A percentile compares a stretch with the other conserved stretches of the same genome.
These are phyloP conservation scores for Tuber umbilicatum DNA, from an alignment of 495 filamentous ascomycete genomes.

Conservation along the genomic window DNA sequence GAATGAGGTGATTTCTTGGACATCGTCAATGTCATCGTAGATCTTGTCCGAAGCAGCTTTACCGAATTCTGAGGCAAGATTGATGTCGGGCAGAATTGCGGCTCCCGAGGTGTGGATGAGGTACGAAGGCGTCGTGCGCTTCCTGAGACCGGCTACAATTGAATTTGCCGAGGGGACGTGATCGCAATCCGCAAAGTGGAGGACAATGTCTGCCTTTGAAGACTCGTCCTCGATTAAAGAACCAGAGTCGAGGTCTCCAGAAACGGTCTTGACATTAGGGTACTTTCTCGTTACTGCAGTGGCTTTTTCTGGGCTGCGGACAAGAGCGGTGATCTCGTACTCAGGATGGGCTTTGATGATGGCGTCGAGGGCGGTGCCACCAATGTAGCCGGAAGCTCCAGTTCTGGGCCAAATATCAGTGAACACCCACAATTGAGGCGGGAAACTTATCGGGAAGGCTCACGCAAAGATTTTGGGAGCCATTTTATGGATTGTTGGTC, in stretches of 20 bases:
- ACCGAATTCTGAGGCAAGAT: conserved; percentile 46
- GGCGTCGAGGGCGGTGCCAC: conserved; percentile 47
- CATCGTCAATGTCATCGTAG: conserved; percentile 56
- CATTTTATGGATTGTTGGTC: conserved; percentile 22
- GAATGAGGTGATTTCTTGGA: conserved; percentile 49
- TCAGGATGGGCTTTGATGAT: conserved; percentile 46
- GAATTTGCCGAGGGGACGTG: conserved; percentile 49
- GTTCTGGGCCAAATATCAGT: conserved; percentile 39
- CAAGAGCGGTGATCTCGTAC: conserved; percentile 46
- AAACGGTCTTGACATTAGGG: conserved; percentile 50
- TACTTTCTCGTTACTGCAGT: conserved; percentile 41
- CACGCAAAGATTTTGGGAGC: conserved; percentile 39
- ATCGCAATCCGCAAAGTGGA: conserved; percentile 53
- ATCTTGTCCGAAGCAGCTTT: conserved; percentile 49
- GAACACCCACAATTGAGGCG: background rate
- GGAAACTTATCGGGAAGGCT: background rate
- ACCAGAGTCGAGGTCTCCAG: conserved; percentile 51
- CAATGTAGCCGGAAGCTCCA: conserved; percentile 51
- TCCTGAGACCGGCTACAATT: conserved; percentile 48
- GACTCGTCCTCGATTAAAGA: conserved; percentile 51
- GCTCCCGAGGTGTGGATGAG: conserved; percentile 61
- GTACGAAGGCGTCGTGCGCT: conserved; percentile 20
- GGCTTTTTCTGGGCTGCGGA: conserved; percentile 44
- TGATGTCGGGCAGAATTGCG: conserved; percentile 48
- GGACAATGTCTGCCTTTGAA: conserved; percentile 54